These are phyloP conservation scores for Backusella liffmaniae DNA, from an alignment of 192 early-diverging fungal species.

Conservation along the genomic window DNA sequence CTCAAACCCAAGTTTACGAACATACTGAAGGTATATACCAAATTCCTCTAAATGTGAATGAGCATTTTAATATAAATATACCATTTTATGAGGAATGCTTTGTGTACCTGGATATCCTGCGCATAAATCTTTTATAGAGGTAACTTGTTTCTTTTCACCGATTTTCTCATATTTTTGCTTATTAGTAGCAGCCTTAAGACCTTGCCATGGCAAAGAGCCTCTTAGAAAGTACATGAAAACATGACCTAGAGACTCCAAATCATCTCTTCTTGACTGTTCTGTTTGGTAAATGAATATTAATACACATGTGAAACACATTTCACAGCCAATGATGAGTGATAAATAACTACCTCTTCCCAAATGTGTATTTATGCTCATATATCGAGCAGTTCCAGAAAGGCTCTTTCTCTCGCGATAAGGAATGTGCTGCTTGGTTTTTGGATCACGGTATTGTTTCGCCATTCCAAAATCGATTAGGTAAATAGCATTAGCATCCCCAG, in stretches of 20 bases:
- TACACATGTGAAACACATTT: not conserved
- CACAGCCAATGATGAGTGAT: not conserved
- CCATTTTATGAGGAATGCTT: not conserved
- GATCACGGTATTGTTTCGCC: slow-evolving; percentile 98
- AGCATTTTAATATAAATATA: not conserved
- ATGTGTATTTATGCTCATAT: slow-evolving; percentile 99
- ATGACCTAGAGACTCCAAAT: slow-evolving; percentile 96
- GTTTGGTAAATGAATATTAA: not conserved
- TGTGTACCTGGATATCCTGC: slow-evolving; percentile 76
- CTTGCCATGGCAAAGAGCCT: slow-evolving; percentile 97
- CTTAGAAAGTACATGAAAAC: slow-evolving; percentile 99
- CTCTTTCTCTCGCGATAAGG: slow-evolving; percentile 95
- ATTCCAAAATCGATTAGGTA: slow-evolving; percentile 98
- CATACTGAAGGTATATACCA: slow-evolving; percentile 83
- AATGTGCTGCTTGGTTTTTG: slow-evolving; percentile 95
- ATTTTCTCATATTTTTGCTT: slow-evolving; percentile 99
- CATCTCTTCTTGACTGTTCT: slow-evolving; percentile 98
- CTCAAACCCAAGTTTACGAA: slow-evolving; percentile 88
- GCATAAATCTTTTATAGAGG: slow-evolving; percentile 87
- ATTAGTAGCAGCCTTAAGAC: slow-evolving; percentile 95
- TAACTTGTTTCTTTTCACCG: slow-evolving; percentile 96
- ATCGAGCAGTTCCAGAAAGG: slow-evolving; percentile 93
- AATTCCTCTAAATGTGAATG: slow-evolving; percentile 66
- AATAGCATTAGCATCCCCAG: slow-evolving; percentile 60
- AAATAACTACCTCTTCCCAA: slow-evolving; percentile 72